phyloP scores from a whole-genome alignment of 1,284 basidiomycete genomes.

The Trichosporon faecale region DNA sequence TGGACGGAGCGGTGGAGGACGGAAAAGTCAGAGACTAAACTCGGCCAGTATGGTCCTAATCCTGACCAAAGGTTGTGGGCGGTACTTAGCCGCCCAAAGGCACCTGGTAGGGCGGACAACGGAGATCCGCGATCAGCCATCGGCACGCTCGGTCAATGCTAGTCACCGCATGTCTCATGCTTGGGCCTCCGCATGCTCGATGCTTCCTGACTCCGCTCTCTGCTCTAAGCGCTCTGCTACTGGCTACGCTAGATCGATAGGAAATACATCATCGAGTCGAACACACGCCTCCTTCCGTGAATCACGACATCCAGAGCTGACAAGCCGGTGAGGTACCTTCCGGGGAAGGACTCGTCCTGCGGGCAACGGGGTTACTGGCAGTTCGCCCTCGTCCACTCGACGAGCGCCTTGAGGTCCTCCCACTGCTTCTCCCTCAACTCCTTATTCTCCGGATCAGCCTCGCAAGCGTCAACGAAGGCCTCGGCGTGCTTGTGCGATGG shows the following conservation, averaged over 20 bases:
- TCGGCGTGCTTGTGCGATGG: slow-evolving; percentile 30
- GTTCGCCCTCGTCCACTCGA: slow-evolving; percentile 45
- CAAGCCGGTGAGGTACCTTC: no score
- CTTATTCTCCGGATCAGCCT: slow-evolving; percentile 24
- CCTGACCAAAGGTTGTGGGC: no score
- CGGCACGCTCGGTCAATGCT: neutral
- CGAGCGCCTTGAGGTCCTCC: slow-evolving; percentile 43
- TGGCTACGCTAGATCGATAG: no score
- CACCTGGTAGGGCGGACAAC: neutral
- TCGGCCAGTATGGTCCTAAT: neutral
- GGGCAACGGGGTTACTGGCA: neutral
- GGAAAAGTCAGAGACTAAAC: neutral
- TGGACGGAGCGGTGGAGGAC: neutral
- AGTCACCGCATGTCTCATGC: neutral
- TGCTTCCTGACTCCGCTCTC: no score
- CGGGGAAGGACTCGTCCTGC: no score
- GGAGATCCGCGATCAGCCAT: slow-evolving; percentile 4
- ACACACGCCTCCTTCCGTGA: no score
- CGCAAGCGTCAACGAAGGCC: slow-evolving; percentile 47
- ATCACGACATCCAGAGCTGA: no score
- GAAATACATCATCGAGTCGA: no score
- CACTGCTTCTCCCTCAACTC: slow-evolving; percentile 40
- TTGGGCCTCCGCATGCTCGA: neutral
- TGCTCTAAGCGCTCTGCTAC: no score
- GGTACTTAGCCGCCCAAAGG: neutral